Conservation (phyloP, 1,284 basidiomycete species). For the Ustilago esculenta region DNA sequence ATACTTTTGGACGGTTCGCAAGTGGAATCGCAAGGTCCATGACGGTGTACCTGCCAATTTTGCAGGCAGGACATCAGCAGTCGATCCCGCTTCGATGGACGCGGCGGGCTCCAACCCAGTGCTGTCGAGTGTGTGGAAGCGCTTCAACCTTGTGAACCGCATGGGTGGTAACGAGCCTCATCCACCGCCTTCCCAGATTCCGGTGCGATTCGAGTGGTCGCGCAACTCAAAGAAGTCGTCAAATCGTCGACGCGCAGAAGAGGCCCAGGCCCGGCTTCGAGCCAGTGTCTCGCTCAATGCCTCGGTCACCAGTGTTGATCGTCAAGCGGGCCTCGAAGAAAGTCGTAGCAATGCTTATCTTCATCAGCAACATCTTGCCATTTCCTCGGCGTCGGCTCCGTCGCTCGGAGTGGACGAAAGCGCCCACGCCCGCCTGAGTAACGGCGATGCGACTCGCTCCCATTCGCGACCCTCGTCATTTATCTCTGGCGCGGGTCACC, state of each 20-base stretch:
- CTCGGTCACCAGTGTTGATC: constrained; percentile 28
- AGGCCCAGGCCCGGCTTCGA: constrained; percentile 26
- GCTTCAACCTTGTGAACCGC: constrained; percentile 53
- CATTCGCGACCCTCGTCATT: constrained; percentile 34
- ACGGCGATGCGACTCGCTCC: constrained; percentile 14
- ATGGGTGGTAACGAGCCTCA: constrained; percentile 48
- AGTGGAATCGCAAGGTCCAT: constrained; percentile 46
- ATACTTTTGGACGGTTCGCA: constrained; percentile 60
- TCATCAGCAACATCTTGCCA: constrained; percentile 6
- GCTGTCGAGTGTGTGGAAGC: constrained; percentile 55
- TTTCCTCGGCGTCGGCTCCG: constrained; percentile 21
- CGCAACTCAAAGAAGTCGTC: constrained; percentile 30
- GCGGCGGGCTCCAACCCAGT: constrained; percentile 37
- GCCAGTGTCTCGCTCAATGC: constrained; percentile 39
- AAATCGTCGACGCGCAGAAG: constrained; percentile 12
- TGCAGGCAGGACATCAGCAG: constrained; percentile 7
- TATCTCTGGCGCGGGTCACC: constrained; percentile 21
- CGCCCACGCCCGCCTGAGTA: constrained; percentile 6
- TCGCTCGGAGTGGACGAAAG: constrained; percentile 17
- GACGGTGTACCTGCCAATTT: constrained; percentile 20
- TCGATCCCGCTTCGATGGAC: constrained; percentile 1
- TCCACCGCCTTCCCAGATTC: constrained; percentile 47
- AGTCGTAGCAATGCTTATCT: constrained; percentile 22
- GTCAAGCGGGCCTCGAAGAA: constrained; percentile 7
- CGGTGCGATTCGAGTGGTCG: constrained; percentile 63